Evolutionary conservation across 2,329 filamentous ascomycete species (phyloP), one percentile per base, ranked within the genome.

Genomic region (Sporothrix euskadiensis): DNA sequence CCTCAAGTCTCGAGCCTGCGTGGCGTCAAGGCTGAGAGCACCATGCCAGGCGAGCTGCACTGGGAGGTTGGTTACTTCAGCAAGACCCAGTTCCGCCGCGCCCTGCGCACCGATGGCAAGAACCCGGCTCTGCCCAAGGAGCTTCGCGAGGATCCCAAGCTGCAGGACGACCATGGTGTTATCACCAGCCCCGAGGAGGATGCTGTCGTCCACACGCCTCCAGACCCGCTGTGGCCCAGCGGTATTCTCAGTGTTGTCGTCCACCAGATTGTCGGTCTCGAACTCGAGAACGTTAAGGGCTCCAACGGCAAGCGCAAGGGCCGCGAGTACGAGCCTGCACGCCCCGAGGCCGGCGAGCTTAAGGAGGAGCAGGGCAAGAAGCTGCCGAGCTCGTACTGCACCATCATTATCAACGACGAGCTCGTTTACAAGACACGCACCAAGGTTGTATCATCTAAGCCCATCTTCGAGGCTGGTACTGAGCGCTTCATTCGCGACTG

Each of bases 51-150:
- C 39, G 91, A 97, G 79, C 87, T 99, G 54, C 91, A 97, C 79
- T 98, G 95, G 95, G 95, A 98, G 81, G 94, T 98, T 65, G 96
- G 95, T 7, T 98, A 92, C 83, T 98, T 98, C 78, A 91, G 91
- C 77, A 98, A 97, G 83, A 94, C 94, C 0, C 90, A 94, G 77
- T 94, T 98, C 83, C 88, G 95, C 71, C 89, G 91, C 75, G 93
- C 94, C 14, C 86, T 98, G 63, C 88, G 93, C 56, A 97, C 94
- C 0, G 92, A 97, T 79, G 95, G 95, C 59, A 93, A 94, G 82
- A 92, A 97, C 80, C 87, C 90, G 74, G 90, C 88, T 74, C 85
- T 98, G 3, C 94, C 94, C 2, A 87, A 90, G 73, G 88, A 89
- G 73, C 87, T 98, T 44, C 89, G 89, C 74, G 88, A 95, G 77